Conservation (phyloP, 2,329 filamentous ascomycete genomes). For the Talaromyces sp. region DNA sequence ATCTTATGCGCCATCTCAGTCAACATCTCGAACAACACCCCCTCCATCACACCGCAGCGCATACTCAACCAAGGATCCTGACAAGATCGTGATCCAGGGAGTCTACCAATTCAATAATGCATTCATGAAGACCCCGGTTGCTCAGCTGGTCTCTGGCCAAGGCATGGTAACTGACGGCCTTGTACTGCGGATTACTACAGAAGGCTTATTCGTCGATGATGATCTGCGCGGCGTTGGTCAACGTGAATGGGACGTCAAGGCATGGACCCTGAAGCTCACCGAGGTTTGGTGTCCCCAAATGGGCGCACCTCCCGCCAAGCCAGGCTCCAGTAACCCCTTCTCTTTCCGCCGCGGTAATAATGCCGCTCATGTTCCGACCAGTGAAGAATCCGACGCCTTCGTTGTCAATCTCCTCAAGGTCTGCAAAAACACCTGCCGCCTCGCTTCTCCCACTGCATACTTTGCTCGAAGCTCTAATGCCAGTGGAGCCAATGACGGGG, state of each 20-base stretch:
- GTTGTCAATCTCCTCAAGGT: conserved; percentile 64
- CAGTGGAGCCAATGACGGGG: conserved; percentile 32
- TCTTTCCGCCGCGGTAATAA: conserved; percentile 47
- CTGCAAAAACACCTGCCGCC: conserved; percentile 66
- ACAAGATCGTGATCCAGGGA: conserved; percentile 93
- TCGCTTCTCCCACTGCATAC: conserved; percentile 45
- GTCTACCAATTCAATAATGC: conserved; percentile 92
- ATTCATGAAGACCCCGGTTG: conserved; percentile 85
- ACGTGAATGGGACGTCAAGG: conserved; percentile 97
- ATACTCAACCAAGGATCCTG: conserved; percentile 85
- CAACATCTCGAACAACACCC: conserved; percentile 80
- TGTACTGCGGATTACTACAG: conserved; percentile 87
- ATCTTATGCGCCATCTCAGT: conserved; percentile 82
- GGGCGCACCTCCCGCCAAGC: conserved; percentile 45
- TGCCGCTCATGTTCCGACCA: conserved; percentile 56
- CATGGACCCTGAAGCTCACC: conserved; percentile 91
- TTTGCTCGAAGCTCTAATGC: conserved; percentile 32
- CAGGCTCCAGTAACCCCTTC: conserved; percentile 29
- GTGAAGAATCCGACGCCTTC: conserved; percentile 69
- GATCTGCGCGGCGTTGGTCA: conserved; percentile 89
- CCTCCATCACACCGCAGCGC: conserved; percentile 76
- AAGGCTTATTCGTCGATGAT: conserved; percentile 96
- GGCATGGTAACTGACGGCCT: conserved; percentile 88
- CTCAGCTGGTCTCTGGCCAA: conserved; percentile 82
- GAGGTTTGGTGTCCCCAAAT: conserved; percentile 80